These are phyloP conservation scores for Venturia nashicola DNA, from an alignment of 2,329 filamentous ascomycete genomes.

Conservation along the genomic window DNA sequence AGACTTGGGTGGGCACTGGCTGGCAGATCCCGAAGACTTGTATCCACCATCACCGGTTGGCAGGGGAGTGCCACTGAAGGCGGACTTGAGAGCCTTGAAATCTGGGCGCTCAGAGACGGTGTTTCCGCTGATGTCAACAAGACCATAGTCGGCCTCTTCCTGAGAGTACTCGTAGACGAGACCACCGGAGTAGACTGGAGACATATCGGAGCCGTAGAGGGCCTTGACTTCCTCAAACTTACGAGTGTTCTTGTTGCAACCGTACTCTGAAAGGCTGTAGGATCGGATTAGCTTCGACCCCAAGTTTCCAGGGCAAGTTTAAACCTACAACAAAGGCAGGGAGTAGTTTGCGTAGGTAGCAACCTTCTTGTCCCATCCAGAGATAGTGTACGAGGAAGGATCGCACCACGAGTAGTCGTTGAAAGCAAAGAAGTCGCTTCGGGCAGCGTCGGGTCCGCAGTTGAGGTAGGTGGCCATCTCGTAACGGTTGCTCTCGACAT, in stretches of 20 bases:
- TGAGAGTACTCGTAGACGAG: constrained; percentile 90
- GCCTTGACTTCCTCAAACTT: constrained; percentile 68
- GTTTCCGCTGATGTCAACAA: constrained; percentile 51
- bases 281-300: background rate
- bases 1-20: constrained; percentile 41
- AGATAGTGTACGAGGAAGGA: constrained; percentile 52
- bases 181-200: constrained; percentile 81
- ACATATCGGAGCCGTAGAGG: constrained; percentile 78
- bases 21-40: constrained; percentile 40
- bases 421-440: constrained; percentile 81
- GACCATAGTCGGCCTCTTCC: constrained; percentile 68
- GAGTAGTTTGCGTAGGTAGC: constrained; percentile 78
- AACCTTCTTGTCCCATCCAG: constrained; percentile 83
- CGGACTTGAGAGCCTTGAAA: constrained; percentile 45
- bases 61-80: constrained; percentile 36
- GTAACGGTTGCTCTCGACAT: constrained; percentile 73
- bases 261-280: constrained; percentile 71
- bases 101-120: constrained; percentile 47
- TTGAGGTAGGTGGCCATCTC: constrained; percentile 89
- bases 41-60: constrained; percentile 47
- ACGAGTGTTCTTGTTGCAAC: constrained; percentile 73
- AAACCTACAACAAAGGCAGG: constrained; percentile 60
- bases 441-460: constrained; percentile 72
- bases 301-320: background rate
- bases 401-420: constrained; percentile 86